phyloP scores from a whole-genome alignment of 164 flowering plant genomes.

The Annona squamosa region DNA sequence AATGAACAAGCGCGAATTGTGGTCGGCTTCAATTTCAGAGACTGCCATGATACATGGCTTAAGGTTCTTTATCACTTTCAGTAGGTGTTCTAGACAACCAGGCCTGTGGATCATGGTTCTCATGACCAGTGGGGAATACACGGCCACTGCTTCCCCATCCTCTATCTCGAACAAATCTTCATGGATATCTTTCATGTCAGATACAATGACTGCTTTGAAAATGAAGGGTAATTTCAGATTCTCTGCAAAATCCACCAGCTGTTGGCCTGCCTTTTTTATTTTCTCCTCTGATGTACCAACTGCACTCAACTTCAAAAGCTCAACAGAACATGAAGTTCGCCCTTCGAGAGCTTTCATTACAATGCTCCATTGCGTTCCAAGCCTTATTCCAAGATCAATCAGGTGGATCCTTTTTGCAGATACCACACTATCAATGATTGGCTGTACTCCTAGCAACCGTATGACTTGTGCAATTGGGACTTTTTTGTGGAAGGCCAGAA shows the following conservation, averaged over 20 bases:
- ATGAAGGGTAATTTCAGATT: conserved; percentile 27
- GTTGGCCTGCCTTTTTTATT: conserved; percentile 28
- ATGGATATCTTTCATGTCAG: conserved; percentile 30
- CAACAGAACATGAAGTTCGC: conserved; percentile 20
- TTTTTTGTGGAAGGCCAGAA: conserved; percentile 19
- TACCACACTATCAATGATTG: conserved; percentile 29
- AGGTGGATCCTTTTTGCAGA: conserved; percentile 36
- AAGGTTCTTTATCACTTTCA: conserved; percentile 35
- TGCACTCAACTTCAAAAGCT: conserved; percentile 42
- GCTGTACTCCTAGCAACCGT: conserved; percentile 42
- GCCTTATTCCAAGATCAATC: conserved; percentile 35
- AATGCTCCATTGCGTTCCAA: conserved; percentile 32
- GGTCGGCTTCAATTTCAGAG: conserved; percentile 41
- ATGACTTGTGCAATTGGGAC: conserved; percentile 29
- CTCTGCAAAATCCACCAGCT: conserved; percentile 30
- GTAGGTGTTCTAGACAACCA: conserved; percentile 25
- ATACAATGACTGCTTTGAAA: conserved; percentile 24
- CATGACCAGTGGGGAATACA: conserved; percentile 16
- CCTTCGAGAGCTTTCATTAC: conserved; percentile 49
- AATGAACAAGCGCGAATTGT: conserved; percentile 36
- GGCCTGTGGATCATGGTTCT: conserved; percentile 11
- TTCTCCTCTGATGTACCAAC: conserved; percentile 10
- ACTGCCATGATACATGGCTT: conserved; percentile 42
- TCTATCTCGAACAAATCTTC: conserved; percentile 32
- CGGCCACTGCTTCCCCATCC: conserved; percentile 32